These are phyloP conservation scores for Cyanidiococcus yangmingshanensis DNA, from an alignment of 23 red algal genomes.

Conservation along the genomic window DNA sequence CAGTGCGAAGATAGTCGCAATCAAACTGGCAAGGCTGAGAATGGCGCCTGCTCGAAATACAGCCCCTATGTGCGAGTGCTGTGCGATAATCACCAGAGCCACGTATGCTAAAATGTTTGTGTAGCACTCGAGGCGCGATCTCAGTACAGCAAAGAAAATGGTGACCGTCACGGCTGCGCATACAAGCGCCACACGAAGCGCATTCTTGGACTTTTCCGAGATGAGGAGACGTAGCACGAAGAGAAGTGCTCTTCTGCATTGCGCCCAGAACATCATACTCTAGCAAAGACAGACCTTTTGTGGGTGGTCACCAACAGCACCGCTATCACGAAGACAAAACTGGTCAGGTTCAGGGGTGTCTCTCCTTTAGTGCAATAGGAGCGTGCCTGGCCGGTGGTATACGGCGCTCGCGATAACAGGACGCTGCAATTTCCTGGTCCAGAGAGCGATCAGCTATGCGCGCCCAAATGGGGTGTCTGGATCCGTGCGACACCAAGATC, in stretches of 20 bases:
- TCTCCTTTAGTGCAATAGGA: too few relatives aligned
- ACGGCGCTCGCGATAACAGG: too few relatives aligned
- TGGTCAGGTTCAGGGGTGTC: too few relatives aligned
- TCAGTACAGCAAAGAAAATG: constrained; percentile 28
- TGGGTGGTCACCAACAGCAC: too few relatives aligned
- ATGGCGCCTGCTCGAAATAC: constrained; percentile 21
- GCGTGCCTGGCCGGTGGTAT: too few relatives aligned
- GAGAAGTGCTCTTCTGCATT: background rate
- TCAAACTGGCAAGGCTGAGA: constrained; percentile 12
- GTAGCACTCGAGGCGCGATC: constrained; percentile 19
- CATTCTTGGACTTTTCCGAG: constrained; percentile 23
- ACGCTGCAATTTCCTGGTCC: too few relatives aligned
- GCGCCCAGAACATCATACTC: background rate
- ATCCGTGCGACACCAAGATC: too few relatives aligned
- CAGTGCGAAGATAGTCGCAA: constrained; percentile 23
- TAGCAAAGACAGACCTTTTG: too few relatives aligned
- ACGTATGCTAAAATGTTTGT: constrained; percentile 31
- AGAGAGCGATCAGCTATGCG: too few relatives aligned
- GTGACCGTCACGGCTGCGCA: constrained; percentile 22
- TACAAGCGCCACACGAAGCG: constrained; percentile 19
- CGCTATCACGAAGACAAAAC: too few relatives aligned
- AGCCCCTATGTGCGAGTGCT: constrained; percentile 24
- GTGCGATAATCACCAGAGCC: constrained; percentile 31
- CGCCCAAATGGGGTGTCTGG: too few relatives aligned
- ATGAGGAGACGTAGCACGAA: background rate